These are phyloP conservation scores for Fusarium sp. DNA, from an alignment of 2,329 filamentous ascomycete species.

Conservation along the genomic window DNA sequence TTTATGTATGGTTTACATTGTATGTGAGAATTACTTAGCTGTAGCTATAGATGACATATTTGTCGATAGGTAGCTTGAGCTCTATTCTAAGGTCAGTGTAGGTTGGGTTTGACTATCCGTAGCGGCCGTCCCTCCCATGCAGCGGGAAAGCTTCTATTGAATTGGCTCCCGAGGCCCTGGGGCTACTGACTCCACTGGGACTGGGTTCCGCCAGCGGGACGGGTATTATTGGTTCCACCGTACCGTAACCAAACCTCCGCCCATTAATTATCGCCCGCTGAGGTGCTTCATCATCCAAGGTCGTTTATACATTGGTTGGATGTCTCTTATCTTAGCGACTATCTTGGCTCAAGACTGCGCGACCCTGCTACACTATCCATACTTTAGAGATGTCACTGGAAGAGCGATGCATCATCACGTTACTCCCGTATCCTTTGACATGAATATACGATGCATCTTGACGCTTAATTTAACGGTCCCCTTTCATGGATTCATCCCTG, in stretches of 20 bases:
- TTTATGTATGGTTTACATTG: neutral
- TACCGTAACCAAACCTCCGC: neutral
- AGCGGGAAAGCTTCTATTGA: slow-evolving; percentile 17
- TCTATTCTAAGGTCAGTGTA: neutral
- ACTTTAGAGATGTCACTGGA: neutral
- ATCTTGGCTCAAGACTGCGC: neutral
- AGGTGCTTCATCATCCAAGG: neutral
- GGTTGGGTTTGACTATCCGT: neutral
- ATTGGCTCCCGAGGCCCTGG: slow-evolving; percentile 27
- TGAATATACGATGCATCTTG: neutral
- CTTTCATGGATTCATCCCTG: slow-evolving; percentile 9
- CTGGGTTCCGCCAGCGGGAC: slow-evolving; percentile 17
- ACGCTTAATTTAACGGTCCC: slow-evolving; percentile 21
- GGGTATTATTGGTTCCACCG: slow-evolving; percentile 27
- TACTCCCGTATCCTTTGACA: neutral
- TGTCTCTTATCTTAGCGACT: neutral
- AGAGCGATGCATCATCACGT: neutral
- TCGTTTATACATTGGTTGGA: neutral
- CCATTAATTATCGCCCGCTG: neutral
- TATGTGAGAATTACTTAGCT: neutral
- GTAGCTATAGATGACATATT: neutral
- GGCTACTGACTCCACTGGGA: neutral
- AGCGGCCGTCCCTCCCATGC: slow-evolving; percentile 15
- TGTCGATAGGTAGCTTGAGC: neutral
- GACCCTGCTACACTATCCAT: neutral